Conservation (phyloP, 1,284 basidiomycete genomes). For the Filobasidium uniguttulatum region DNA sequence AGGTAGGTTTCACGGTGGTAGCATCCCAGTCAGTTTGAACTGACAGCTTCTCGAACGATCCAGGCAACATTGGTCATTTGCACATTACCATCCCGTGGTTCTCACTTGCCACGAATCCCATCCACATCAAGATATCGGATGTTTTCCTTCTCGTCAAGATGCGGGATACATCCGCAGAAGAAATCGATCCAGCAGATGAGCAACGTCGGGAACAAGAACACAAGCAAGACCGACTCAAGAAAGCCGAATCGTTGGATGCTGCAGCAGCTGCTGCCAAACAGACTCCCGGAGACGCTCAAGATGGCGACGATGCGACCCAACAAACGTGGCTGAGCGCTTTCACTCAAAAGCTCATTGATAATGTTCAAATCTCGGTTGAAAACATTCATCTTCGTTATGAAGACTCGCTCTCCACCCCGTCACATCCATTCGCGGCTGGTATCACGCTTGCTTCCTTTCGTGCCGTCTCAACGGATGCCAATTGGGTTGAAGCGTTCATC, state of each 20-base stretch:
- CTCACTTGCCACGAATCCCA: slow-evolving; percentile 83
- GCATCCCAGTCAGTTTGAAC: neutral
- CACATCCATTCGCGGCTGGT: slow-evolving; percentile 92
- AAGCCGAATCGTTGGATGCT: slow-evolving; percentile 73
- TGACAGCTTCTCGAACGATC: neutral
- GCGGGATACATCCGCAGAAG: slow-evolving; percentile 26
- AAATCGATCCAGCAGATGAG: slow-evolving; percentile 71
- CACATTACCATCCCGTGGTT: slow-evolving; percentile 92
- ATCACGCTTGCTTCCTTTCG: slow-evolving; percentile 84
- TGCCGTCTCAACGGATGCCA: slow-evolving; percentile 79
- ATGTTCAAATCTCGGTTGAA: slow-evolving; percentile 87
- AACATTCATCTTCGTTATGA: slow-evolving; percentile 96
- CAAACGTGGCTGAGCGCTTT: slow-evolving; percentile 61
- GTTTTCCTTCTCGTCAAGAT: slow-evolving; percentile 76
- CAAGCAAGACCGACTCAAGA: slow-evolving; percentile 78
- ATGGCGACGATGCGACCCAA: slow-evolving; percentile 37
- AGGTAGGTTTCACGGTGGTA: slow-evolving; percentile 41
- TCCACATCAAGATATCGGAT: slow-evolving; percentile 84
- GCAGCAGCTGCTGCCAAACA: slow-evolving; percentile 39
- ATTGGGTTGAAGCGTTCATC: slow-evolving; percentile 91
- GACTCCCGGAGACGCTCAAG: slow-evolving; percentile 21
- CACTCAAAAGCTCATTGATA: slow-evolving; percentile 85
- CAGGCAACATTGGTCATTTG: slow-evolving; percentile 83
- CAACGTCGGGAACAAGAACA: slow-evolving; percentile 65
- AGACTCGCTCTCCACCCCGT: slow-evolving; percentile 79